Conservation (phyloP, 2,329 filamentous ascomycete genomes). For the Basipetospora chlamydospora region DNA sequence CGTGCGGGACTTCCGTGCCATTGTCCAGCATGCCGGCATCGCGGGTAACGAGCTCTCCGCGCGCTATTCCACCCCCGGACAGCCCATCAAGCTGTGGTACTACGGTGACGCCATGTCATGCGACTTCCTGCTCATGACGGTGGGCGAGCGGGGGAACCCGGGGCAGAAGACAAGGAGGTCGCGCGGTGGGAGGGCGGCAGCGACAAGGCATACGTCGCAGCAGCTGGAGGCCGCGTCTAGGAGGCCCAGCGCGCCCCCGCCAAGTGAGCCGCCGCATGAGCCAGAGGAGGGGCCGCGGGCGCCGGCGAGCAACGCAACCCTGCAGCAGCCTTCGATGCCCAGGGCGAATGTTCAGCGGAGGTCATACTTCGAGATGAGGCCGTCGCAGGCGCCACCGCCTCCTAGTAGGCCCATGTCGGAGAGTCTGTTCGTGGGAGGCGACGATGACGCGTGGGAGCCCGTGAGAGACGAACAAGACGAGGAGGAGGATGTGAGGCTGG, state of each 20-base stretch:
- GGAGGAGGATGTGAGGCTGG: conserved; percentile 51
- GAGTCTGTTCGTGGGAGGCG: conserved; percentile 55
- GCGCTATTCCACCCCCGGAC: conserved; percentile 54
- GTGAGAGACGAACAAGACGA: conserved; percentile 47
- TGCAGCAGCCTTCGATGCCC: conserved; percentile 15
- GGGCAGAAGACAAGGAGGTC: conserved; percentile 30
- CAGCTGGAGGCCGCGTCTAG: conserved; percentile 33
- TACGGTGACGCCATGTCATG: conserved; percentile 52
- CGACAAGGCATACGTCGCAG: conserved; percentile 13
- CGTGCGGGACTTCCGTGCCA: conserved; percentile 71
- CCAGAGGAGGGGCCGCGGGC: too few relatives aligned
- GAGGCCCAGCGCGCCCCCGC: conserved; percentile 25
- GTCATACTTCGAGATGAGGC: conserved; percentile 28
- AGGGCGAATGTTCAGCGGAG: conserved; percentile 8
- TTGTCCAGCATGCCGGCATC: conserved; percentile 60
- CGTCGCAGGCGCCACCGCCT: conserved; percentile 38
- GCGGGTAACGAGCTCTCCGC: conserved; percentile 52
- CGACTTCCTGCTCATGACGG: conserved; percentile 73
- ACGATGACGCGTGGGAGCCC: conserved; percentile 60
- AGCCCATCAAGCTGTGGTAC: conserved; percentile 61
- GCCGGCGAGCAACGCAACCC: conserved; percentile 4
- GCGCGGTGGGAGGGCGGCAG: conserved; percentile 11
- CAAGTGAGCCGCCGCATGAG: conserved; percentile 15
- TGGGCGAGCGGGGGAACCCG: conserved; percentile 46
- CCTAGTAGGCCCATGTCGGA: conserved; percentile 45